Conservation (phyloP, 1,284 basidiomycete genomes). For the Tetrapyrgos nigripes region DNA sequence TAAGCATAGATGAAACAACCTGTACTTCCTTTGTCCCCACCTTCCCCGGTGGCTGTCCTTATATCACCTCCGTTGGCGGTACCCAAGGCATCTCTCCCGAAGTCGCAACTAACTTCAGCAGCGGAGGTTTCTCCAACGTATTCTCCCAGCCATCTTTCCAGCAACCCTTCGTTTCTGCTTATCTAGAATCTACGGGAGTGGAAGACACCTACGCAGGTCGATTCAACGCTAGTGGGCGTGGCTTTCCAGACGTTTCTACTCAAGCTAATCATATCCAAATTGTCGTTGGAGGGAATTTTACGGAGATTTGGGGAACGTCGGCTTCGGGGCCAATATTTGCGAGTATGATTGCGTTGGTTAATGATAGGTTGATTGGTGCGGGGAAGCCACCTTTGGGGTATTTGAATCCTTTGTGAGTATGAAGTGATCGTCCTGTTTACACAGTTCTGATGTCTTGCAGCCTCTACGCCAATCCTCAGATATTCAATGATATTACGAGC, state of each 20-base stretch:
- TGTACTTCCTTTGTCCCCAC: constrained; percentile 10
- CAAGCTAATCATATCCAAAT: constrained; percentile 56
- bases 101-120: constrained; percentile 14
- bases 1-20: constrained; percentile 8
- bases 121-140: constrained; percentile 12
- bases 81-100: constrained; percentile 13
- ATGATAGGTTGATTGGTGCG: constrained; percentile 60
- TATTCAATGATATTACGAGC: constrained; percentile 18
- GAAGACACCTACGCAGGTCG: constrained; percentile 8
- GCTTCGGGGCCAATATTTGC: constrained; percentile 65
- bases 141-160: constrained; percentile 13
- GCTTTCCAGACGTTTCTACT: constrained; percentile 63
- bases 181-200: constrained; percentile 5
- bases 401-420: constrained; percentile 19
- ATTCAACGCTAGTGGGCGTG: constrained; percentile 12
- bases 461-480: constrained; percentile 13
- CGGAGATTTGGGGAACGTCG: constrained; percentile 53
- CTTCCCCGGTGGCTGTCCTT: constrained; percentile 14
- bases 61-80: constrained; percentile 13
- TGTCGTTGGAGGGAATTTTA: constrained; percentile 40
- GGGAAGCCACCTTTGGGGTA: constrained; percentile 53
- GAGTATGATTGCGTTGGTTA: constrained; percentile 65
- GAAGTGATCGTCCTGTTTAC: background rate
- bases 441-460: background rate
- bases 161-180: constrained; percentile 4